Evolutionary conservation across 2,329 filamentous ascomycete species (phyloP).

Genomic region (Trichophyton simii): DNA sequence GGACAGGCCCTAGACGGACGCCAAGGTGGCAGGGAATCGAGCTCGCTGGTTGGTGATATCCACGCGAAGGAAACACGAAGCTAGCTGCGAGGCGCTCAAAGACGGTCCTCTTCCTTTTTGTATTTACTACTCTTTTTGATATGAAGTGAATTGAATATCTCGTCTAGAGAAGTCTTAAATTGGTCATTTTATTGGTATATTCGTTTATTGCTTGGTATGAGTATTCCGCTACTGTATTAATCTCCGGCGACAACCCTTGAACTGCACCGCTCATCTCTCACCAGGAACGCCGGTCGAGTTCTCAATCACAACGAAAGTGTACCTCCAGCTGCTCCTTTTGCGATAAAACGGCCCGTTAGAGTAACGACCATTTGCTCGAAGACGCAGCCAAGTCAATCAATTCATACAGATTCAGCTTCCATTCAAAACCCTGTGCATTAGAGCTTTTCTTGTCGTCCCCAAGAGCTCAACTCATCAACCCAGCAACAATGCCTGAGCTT

Average conservation of each 20-base stretch:
- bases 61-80: slow-evolving; percentile 4
- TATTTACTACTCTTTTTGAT: background rate
- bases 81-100: background rate
- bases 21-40: slow-evolving; percentile 4
- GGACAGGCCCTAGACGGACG: background rate
- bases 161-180: too few species aligned
- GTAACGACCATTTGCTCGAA: background rate
- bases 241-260: background rate
- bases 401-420: background rate
- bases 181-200: background rate
- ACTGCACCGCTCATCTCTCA: background rate
- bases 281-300: background rate
- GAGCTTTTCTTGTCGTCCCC: background rate
- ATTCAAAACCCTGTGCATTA: background rate
- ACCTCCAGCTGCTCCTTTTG: background rate
- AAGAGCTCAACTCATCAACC: background rate
- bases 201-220: background rate
- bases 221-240: background rate
- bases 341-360: background rate
- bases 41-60: slow-evolving; percentile 4
- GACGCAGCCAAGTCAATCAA: background rate
- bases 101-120: background rate
- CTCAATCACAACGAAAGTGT: background rate
- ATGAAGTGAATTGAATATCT: background rate
- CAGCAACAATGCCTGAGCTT: slow-evolving; percentile 35